These are phyloP conservation scores for Epichloe typhina DNA, from an alignment of 2,329 filamentous ascomycete species.

Conservation along the genomic window DNA sequence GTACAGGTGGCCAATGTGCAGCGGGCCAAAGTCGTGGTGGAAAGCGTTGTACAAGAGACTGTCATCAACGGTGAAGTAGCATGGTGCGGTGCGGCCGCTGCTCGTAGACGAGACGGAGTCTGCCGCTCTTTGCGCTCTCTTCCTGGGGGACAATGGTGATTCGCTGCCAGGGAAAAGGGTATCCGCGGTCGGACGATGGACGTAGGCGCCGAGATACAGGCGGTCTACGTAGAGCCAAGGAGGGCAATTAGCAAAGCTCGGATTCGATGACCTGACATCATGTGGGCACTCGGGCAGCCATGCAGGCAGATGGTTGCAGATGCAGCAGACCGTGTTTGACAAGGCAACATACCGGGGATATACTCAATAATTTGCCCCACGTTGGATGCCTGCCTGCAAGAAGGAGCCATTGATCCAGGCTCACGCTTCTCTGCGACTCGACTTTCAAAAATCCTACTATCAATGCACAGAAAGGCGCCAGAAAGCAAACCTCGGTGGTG, in stretches of 20 bases:
- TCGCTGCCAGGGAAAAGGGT: constrained; percentile 82
- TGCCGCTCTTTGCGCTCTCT: constrained; percentile 42
- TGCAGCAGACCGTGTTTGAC: not conserved
- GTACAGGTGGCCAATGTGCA: constrained; percentile 96
- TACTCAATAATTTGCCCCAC: constrained; percentile 91
- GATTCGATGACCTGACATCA: not conserved
- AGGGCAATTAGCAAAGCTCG: constrained; percentile 10
- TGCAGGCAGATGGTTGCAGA: not conserved
- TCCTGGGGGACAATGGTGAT: constrained; percentile 38
- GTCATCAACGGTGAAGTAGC: constrained; percentile 93
- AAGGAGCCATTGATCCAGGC: constrained; percentile 32
- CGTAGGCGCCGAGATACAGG: constrained; percentile 87
- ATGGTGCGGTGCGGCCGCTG: constrained; percentile 42
- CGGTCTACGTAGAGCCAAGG: constrained; percentile 48
- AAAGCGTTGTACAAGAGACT: constrained; percentile 93
- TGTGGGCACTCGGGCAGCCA: not conserved
- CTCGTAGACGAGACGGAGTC: constrained; percentile 34
- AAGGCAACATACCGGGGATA: constrained; percentile 60
- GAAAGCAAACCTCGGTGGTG: too few species aligned
- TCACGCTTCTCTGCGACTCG: constrained; percentile 6
- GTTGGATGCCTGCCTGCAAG: constrained; percentile 37
- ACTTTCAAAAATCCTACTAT: not conserved
- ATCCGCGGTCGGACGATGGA: constrained; percentile 63
- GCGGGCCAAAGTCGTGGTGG: constrained; percentile 92
- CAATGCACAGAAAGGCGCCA: not conserved